Base-by-base conservation (phyloP, 164 flowering plant species). In the Platanus orientalis region DNA sequence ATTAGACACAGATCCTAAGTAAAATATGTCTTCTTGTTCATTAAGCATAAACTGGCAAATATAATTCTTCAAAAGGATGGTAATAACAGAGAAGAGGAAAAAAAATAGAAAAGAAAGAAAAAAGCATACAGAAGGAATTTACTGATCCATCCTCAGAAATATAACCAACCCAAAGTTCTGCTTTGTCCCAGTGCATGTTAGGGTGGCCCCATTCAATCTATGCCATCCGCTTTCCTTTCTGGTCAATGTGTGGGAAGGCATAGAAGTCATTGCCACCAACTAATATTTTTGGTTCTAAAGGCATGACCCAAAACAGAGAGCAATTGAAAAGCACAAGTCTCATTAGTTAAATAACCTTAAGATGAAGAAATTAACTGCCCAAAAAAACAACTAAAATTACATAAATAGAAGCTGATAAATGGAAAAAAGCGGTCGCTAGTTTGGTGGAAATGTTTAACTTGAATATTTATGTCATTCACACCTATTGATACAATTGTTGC, bases 161-260 rank as follows among this genome's bases (percentile, higher is more conserved):
- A 73, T 85, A 81, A 60, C 97, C 97, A 73, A 91, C 94, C 97
- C 97, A 94, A 58, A 94, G 88, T 69, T 91, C 88, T 57, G 99
- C 70, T 79, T 73, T 84, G 75, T 94, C 99, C 99, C 99, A 94
- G 28, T 90, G 99, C 99, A 94, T 89, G 79, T 92, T 86, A 36
- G 97, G 99, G 64, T 94, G 99, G 56, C 80, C 28, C 99, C 97
- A 94, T 56, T 91, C 83, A 61, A 94, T 83, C 99, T 96, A 94
- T 61, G 99, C 94, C 3, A 94, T 51, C 48, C 82, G 73, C 73
- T 85, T 80, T 69, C 94, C 96, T 67, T 72, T 77, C 45, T 79
- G 72, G 49, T 91, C 96, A 54, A 91, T 5, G 27, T 94, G 93
- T 16, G 99, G 97, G 72, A 86, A 94, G 30, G 99, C 96, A 78